Conservation (phyloP, 2,329 filamentous ascomycete genomes). For the Penicillium aurantiogriseum region DNA sequence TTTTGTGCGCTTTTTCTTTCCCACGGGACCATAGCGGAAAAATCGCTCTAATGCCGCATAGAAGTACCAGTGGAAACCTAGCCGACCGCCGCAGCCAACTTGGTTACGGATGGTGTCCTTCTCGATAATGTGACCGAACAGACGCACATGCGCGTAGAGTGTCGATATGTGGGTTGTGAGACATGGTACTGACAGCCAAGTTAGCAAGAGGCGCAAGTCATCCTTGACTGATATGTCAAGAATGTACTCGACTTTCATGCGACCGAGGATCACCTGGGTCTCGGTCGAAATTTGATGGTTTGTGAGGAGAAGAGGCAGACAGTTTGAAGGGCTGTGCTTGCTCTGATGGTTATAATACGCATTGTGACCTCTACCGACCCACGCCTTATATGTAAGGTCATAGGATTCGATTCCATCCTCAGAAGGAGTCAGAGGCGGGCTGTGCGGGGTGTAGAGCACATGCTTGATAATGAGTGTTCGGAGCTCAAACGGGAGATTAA, state of each 20-base stretch:
- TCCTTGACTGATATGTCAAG: neutral
- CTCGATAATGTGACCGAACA: neutral
- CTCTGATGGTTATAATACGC: neutral
- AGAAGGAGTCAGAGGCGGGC: neutral
- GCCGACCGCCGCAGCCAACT: neutral
- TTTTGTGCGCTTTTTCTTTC: neutral
- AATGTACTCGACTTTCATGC: neutral
- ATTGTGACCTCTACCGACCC: neutral
- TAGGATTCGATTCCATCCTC: neutral
- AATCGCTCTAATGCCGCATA: neutral
- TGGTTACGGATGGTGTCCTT: neutral
- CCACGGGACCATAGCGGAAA: neutral
- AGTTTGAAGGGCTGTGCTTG: neutral
- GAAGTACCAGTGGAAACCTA: neutral
- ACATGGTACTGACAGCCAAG: neutral
- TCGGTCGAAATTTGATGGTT: neutral
- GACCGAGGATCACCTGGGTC: neutral
- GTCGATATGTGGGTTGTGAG: neutral
- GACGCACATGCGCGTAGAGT: neutral
- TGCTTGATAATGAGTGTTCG: neutral
- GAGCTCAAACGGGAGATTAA: neutral
- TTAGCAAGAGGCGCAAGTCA: neutral
- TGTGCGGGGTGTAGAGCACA: neutral
- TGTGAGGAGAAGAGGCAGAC: neutral
- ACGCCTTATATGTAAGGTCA: neutral